phyloP scores from a whole-genome alignment of 441 rosid species.

The Breynia disticha region DNA sequence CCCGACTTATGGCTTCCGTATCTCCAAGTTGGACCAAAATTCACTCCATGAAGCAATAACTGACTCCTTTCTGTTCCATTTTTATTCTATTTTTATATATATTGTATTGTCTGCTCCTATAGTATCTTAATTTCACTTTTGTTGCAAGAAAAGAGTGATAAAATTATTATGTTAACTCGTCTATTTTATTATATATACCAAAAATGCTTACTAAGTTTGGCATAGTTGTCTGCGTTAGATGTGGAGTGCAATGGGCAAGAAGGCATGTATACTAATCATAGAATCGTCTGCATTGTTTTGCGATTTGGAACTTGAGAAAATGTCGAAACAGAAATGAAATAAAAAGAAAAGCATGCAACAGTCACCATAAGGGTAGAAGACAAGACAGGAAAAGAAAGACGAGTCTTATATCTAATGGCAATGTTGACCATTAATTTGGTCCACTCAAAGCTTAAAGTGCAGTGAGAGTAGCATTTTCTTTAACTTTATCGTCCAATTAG shows the following conservation, averaged over 20 bases:
- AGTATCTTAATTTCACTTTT: too few species aligned
- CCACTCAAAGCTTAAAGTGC: slow-evolving; percentile 25
- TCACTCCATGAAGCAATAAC: too few species aligned
- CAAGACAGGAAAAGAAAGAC: slow-evolving; percentile 41
- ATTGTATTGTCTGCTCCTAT: too few species aligned
- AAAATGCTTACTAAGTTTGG: too few species aligned
- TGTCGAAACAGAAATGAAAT: background rate
- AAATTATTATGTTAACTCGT: too few species aligned
- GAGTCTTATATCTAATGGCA: slow-evolving; percentile 40
- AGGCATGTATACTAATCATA: too few species aligned
- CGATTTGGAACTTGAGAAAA: background rate
- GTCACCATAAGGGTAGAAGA: slow-evolving; percentile 7
- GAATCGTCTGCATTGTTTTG: background rate
- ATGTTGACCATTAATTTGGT: slow-evolving; percentile 36
- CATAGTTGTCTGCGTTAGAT: background rate
- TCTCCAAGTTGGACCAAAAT: background rate
- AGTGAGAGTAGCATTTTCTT: slow-evolving; percentile 8
- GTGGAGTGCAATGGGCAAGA: background rate
- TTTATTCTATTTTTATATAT: too few species aligned
- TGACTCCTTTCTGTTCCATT: too few species aligned
- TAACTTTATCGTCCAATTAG: too few species aligned
- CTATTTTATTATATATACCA: too few species aligned
- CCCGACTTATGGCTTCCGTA: background rate
- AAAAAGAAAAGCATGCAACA: background rate
- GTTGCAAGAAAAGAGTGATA: too few species aligned